phyloP scores from a whole-genome alignment of 129 eudicot species.

The Apium graveolens region DNA sequence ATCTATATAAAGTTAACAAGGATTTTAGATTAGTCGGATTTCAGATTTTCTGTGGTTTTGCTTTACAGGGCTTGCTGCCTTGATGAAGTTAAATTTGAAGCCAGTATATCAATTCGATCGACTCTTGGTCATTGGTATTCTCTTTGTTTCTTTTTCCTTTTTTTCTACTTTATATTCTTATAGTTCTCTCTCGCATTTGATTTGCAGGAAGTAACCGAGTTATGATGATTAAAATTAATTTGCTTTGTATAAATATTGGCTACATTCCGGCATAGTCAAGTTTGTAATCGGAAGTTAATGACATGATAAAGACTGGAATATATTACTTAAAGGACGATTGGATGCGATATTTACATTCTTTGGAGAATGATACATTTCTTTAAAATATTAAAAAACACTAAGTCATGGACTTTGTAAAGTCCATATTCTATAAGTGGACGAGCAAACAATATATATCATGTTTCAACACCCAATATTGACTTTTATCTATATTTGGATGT shows the following conservation, averaged over 20 bases:
- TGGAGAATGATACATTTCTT: neutral
- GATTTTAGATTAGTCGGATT: neutral
- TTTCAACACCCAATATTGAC: neutral
- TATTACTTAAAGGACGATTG: constrained; percentile 1
- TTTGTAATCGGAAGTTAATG: neutral
- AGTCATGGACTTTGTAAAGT: neutral
- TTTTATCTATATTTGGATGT: neutral
- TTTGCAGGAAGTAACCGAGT: neutral
- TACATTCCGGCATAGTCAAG: neutral
- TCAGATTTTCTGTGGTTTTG: constrained; percentile 4
- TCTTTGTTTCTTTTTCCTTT: neutral
- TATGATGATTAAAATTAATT: neutral
- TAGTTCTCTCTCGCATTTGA: neutral
- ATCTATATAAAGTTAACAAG: too few relatives aligned
- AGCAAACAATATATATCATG: neutral
- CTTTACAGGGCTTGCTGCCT: constrained; percentile 61
- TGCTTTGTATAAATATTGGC: neutral
- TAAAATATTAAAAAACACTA: neutral
- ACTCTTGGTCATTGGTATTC: constrained; percentile 76
- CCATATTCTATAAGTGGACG: neutral
- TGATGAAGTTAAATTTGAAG: constrained; percentile 49
- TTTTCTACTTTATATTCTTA: neutral
- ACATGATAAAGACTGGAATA: neutral
- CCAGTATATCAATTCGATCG: constrained; percentile 75
- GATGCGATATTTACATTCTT: neutral